These are phyloP conservation scores for Apophysomyces variabilis DNA, from an alignment of 371 early-diverging fungal species.

Conservation along the genomic window DNA sequence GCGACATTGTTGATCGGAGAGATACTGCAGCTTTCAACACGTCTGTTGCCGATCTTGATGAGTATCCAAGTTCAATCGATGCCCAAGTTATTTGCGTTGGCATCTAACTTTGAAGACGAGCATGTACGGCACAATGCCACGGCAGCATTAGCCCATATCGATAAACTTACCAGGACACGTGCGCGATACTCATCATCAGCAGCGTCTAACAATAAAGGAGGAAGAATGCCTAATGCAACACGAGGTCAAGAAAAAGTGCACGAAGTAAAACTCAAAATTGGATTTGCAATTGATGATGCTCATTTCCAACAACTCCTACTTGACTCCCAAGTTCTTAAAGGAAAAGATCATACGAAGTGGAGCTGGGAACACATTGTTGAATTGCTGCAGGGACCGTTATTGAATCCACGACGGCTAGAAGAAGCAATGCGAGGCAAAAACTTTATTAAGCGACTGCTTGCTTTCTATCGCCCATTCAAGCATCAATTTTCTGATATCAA, in stretches of 20 bases:
- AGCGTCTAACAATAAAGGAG: slow-evolving; percentile 25
- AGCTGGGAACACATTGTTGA: slow-evolving; percentile 81
- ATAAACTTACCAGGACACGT: slow-evolving; percentile 55
- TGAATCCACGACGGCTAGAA: slow-evolving; percentile 75
- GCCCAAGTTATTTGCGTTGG: slow-evolving; percentile 76
- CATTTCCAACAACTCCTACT: slow-evolving; percentile 68
- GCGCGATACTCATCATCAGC: slow-evolving; percentile 31
- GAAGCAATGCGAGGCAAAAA: slow-evolving; percentile 79
- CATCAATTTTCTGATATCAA: slow-evolving; percentile 76
- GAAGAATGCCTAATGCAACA: slow-evolving; percentile 25
- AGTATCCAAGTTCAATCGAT: slow-evolving; percentile 70
- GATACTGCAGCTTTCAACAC: slow-evolving; percentile 74
- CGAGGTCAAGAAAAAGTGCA: slow-evolving; percentile 62
- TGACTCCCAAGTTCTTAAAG: slow-evolving; percentile 75
- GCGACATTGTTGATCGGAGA: slow-evolving; percentile 78
- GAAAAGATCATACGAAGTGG: slow-evolving; percentile 85
- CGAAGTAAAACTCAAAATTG: slow-evolving; percentile 69
- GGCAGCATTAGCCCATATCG: slow-evolving; percentile 76
- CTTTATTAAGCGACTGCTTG: slow-evolving; percentile 75
- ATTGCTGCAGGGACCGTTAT: slow-evolving; percentile 76
- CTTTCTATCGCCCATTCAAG: slow-evolving; percentile 79
- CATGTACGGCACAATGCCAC: slow-evolving; percentile 77
- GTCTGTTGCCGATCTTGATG: slow-evolving; percentile 65
- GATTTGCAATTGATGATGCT: slow-evolving; percentile 79
- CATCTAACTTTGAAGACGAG: slow-evolving; percentile 80